These are phyloP conservation scores for Clavaria fumosa DNA, from an alignment of 768 basidiomycete genomes.

Conservation along the genomic window DNA sequence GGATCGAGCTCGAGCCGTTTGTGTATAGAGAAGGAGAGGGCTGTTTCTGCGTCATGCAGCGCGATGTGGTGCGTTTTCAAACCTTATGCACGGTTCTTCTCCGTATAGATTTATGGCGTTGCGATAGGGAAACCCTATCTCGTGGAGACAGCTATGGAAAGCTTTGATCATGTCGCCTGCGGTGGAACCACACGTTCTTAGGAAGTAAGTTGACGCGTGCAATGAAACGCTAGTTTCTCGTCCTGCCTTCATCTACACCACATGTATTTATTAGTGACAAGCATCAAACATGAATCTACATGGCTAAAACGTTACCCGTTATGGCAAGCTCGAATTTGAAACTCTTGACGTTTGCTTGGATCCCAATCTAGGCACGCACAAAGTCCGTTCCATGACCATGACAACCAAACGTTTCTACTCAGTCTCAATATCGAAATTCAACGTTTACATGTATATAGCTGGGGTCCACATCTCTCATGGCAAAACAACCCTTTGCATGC, in stretches of 20 bases:
- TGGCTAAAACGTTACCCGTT: too few relatives aligned
- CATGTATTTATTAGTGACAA: too few relatives aligned
- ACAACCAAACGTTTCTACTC: too few relatives aligned
- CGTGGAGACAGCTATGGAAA: slow-evolving; percentile 69
- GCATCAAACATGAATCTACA: too few relatives aligned
- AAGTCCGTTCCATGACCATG: too few relatives aligned
- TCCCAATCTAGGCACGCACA: too few relatives aligned
- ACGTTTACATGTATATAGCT: too few relatives aligned
- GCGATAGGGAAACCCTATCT: slow-evolving; percentile 56
- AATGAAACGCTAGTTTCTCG: background rate
- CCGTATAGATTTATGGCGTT: background rate
- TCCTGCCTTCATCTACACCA: background rate
- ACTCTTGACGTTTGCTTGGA: too few relatives aligned
- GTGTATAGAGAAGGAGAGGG: slow-evolving; percentile 30
- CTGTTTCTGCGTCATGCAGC: slow-evolving; percentile 54
- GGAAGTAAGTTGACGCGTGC: slow-evolving; percentile 14
- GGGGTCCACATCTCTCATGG: too few relatives aligned
- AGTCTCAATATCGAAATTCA: too few relatives aligned
- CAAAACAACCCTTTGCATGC: too few relatives aligned
- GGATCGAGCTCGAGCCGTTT: slow-evolving; percentile 57
- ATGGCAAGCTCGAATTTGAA: too few relatives aligned
- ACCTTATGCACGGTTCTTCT: background rate
- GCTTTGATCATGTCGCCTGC: slow-evolving; percentile 32
- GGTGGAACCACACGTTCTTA: slow-evolving; percentile 44
- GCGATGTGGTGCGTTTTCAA: slow-evolving; percentile 39